Conservation (phyloP, 192 early-diverging fungal genomes). For the Podila clonocystis region DNA sequence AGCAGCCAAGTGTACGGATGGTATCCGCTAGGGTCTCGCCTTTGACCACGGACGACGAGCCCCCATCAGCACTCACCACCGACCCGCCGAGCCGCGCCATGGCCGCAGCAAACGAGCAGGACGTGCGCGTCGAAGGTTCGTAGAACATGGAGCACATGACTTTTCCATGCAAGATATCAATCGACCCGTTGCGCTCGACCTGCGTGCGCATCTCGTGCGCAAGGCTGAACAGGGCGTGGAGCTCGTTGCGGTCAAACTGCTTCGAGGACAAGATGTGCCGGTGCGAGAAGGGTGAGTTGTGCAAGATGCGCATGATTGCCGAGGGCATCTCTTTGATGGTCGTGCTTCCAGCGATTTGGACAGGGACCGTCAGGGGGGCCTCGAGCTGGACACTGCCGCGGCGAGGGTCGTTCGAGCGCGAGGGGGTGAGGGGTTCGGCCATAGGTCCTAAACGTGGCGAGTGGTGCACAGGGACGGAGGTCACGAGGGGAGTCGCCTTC, state of each 20-base stretch:
- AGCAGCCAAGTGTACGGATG: conserved; percentile 91
- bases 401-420: conserved; percentile 14
- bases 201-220: conserved; percentile 97
- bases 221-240: conserved; percentile 94
- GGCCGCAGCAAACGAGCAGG: conserved; percentile 94
- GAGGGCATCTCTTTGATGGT: conserved; percentile 10
- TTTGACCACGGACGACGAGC: conserved; percentile 93
- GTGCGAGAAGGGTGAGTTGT: conserved; percentile 86
- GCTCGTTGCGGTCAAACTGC: conserved; percentile 92
- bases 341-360: conserved; percentile 2
- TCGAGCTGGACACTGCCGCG: conserved; percentile 28
- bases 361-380: conserved; percentile 8
- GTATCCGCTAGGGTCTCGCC: conserved; percentile 96
- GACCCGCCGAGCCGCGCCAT: conserved; percentile 93
- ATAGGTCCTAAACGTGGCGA: conserved; percentile 47
- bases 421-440: conserved; percentile 11
- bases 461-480: conserved; percentile 4
- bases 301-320: conserved; percentile 56
- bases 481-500: conserved; percentile 7
- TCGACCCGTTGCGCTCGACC: conserved; percentile 89
- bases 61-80: conserved; percentile 87
- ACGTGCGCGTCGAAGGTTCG: conserved; percentile 96
- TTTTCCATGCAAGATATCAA: conserved; percentile 89
- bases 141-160: conserved; percentile 96
- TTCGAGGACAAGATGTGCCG: conserved; percentile 93